phyloP scores from a whole-genome alignment of 2,329 filamentous ascomycete genomes.

The Ceratocystis huliohia region DNA sequence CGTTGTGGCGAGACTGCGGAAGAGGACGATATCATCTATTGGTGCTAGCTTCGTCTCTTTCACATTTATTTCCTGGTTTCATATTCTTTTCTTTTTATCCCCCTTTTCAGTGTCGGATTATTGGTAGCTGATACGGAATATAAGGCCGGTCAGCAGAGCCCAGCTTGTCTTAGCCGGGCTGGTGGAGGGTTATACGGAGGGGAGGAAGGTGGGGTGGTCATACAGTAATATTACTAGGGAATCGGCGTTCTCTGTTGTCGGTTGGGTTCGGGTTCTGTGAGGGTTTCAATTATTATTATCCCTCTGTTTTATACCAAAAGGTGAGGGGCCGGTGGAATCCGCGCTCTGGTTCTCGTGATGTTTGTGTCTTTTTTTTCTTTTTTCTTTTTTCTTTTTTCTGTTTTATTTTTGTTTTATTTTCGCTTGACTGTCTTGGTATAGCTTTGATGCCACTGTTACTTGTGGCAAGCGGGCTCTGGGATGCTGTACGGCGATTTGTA shows the following conservation, averaged over 20 bases:
- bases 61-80: not conserved
- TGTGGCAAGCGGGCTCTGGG: not conserved
- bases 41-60: not conserved
- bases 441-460: not conserved
- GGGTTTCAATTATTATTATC: not conserved
- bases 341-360: not conserved
- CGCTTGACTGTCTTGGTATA: not conserved
- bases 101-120: not conserved
- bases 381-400: not conserved
- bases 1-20: not conserved
- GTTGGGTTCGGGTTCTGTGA: not conserved
- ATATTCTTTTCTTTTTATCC: not conserved
- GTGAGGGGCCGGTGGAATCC: not conserved
- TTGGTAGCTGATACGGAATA: not conserved
- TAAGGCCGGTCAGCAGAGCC: not conserved
- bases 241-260: not conserved
- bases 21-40: not conserved
- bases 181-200: not conserved
- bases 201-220: not conserved
- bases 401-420: not conserved
- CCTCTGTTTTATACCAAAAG: slow-evolving; percentile 8
- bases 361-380: not conserved
- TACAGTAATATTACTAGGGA: slow-evolving; percentile 6
- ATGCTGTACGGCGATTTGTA: not conserved
- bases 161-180: not conserved